Conservation (phyloP, 75 land plant species). For the Sequoiadendron giganteum region DNA sequence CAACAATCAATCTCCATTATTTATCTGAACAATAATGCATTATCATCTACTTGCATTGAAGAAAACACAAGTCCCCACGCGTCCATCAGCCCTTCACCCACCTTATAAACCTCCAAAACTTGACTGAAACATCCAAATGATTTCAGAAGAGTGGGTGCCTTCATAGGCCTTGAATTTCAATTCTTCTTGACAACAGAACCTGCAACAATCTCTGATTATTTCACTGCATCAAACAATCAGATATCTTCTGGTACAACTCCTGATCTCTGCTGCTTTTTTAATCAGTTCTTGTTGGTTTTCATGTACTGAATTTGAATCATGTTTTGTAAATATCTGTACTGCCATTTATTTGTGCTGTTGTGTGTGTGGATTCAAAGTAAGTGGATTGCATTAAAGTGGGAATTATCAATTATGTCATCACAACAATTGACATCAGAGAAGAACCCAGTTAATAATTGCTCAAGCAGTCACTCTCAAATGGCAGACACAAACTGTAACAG, state of each 20-base stretch:
- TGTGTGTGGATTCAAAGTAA: neutral
- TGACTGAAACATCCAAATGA: neutral
- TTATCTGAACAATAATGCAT: neutral
- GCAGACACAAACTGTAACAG: neutral
- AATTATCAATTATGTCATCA: neutral
- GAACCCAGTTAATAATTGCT: neutral
- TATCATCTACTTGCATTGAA: neutral
- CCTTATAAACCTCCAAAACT: neutral
- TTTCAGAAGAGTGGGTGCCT: neutral
- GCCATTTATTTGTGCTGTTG: neutral
- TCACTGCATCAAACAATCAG: neutral
- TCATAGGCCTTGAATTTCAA: too few relatives aligned
- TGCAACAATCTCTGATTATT: neutral
- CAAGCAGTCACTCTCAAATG: neutral
- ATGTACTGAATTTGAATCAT: neutral
- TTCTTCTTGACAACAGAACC: too few relatives aligned
- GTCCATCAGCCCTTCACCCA: neutral
- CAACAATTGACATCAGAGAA: neutral
- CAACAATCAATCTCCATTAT: neutral
- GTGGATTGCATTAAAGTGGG: neutral
- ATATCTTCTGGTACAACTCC: neutral
- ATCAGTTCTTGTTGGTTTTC: neutral
- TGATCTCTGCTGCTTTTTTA: neutral
- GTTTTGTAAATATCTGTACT: neutral
- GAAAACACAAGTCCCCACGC: neutral